Base-by-base conservation (phyloP, 495 filamentous ascomycete species). In the Acidiella bohemica region DNA sequence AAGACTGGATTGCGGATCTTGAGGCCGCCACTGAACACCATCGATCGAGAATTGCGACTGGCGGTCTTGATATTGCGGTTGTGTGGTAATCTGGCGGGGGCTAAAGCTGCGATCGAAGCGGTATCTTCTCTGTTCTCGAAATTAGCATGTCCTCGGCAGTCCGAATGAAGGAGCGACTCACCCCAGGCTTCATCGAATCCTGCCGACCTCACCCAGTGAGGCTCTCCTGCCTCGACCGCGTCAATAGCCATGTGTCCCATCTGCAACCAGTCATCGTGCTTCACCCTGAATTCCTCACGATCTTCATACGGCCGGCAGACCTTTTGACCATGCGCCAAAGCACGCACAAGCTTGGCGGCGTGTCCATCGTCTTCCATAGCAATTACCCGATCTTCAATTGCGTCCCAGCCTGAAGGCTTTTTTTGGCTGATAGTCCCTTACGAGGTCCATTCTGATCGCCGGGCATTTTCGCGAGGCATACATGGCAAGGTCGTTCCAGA, bases 361-460 rank as follows among this genome's bases (percentile, higher is more conserved):
- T 95, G 86, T 0, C 86, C 84, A 57, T 93, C 84, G 49, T 93
- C 87, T 0, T 65, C 50, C 27, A 73, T 63, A 13, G 44, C 41
- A 26, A 65, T 61, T 8, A 77, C 61, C 4, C 74, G 63, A 8
- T 66, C 50, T 33, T 82, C 67, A 14, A 87, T 55, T 2, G 66
- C 61, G 28, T 62, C 53, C 78, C 75, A 81, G 12, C 47, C 49
- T 1, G 40, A 46, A 2, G 51, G 53, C 4, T 46, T 38, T n/a
- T 19, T 55, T 63, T 5, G 71, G 66, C 34, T 57, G 51, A 44
- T 85, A 82, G 0, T 58, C 50, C 1, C 48, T 46, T 13, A 85
- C 62, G 33, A 75, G 73, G 7, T 75, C 62, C 0, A 75, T 28
- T 0, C 63, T 57, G 1, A 78, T 66, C 1, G 64, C 55, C 2